Percentiles rank a stretch among this genome's conserved stretches.
Conservation (phyloP, 2,329 filamentous ascomycete species). For the Phyllachora maydis region DNA sequence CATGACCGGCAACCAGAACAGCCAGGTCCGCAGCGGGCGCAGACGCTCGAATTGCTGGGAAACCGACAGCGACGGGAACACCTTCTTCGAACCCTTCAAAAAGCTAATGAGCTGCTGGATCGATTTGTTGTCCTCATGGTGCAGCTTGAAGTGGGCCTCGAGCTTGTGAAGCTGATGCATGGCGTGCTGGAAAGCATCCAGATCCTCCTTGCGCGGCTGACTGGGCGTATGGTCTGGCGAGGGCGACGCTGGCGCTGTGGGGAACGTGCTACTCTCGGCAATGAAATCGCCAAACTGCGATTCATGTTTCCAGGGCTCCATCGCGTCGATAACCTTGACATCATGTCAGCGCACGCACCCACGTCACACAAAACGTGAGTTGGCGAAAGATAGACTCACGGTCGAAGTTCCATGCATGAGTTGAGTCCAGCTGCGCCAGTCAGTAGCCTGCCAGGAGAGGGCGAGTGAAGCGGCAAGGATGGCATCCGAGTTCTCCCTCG, state of each 20-base stretch:
- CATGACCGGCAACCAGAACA: slow-evolving; percentile 85
- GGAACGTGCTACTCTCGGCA: slow-evolving; percentile 55
- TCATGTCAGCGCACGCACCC: not conserved
- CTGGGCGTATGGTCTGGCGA: slow-evolving; percentile 38
- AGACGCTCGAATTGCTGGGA: slow-evolving; percentile 81
- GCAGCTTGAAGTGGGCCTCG: slow-evolving; percentile 45
- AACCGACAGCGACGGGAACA: slow-evolving; percentile 47
- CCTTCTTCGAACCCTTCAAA: slow-evolving; percentile 50
- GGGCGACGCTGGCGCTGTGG: slow-evolving; percentile 42
- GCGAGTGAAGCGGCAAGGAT: slow-evolving; percentile 81
- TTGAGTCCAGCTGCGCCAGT: slow-evolving; percentile 90
- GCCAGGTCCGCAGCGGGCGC: slow-evolving; percentile 73
- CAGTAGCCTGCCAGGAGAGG: slow-evolving; percentile 86
- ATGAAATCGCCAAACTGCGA: slow-evolving; percentile 74
- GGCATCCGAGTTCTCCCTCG: slow-evolving; percentile 70
- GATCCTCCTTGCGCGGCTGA: slow-evolving; percentile 47
- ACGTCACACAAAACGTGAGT: not conserved
- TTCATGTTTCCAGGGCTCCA: slow-evolving; percentile 81
- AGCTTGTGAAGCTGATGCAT: slow-evolving; percentile 48
- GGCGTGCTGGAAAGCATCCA: slow-evolving; percentile 45
- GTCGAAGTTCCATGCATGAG: slow-evolving; percentile 81
- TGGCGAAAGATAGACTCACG: slow-evolving; percentile 26
- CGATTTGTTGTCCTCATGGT: slow-evolving; percentile 47
- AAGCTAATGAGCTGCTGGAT: slow-evolving; percentile 52
- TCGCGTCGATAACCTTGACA: slow-evolving; percentile 64